A percentile compares a stretch with the other conserved stretches of the same genome.
These are phyloP conservation scores for Cucurbita moschata DNA, from an alignment of 306 rosid genomes.

Conservation along the genomic window DNA sequence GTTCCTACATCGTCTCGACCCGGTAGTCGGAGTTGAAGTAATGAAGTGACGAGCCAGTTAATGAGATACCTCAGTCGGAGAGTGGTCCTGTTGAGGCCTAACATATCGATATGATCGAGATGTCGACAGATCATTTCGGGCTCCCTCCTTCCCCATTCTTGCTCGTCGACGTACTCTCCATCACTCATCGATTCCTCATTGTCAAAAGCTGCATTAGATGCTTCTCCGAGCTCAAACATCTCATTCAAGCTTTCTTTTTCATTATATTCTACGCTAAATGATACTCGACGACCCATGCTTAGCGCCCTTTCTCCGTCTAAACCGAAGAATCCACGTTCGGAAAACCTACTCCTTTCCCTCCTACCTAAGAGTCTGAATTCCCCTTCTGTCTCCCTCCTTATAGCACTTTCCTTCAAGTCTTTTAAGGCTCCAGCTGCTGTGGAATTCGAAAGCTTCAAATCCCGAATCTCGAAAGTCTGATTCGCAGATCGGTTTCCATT, in stretches of 20 bases:
- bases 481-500: conserved; percentile 20
- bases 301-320: conserved; percentile 35
- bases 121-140: conserved; percentile 56
- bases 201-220: conserved; percentile 40
- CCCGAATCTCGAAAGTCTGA: conserved; percentile 18
- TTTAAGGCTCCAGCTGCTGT: conserved; percentile 37
- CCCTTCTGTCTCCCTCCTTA: conserved; percentile 94
- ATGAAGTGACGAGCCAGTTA: conserved; percentile 91
- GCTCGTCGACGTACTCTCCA: conserved; percentile 65
- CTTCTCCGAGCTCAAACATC: conserved; percentile 45
- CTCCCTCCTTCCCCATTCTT: conserved; percentile 46
- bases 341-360: conserved; percentile 54
- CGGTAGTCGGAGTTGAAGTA: conserved; percentile 60
- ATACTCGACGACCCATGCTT: conserved; percentile 57
- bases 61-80: conserved; percentile 67
- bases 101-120: conserved; percentile 72
- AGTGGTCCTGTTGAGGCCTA: conserved; percentile 88
- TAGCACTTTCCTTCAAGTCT: conserved; percentile 74
- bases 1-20: conserved; percentile 23
- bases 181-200: conserved; percentile 61
- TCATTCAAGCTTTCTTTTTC: conserved; percentile 34
- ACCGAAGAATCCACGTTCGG: conserved; percentile 60
- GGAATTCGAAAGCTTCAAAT: conserved; percentile 28
- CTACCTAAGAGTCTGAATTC: conserved; percentile 81
- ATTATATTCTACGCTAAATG: conserved; percentile 56